These are phyloP conservation scores for Luffa aegyptiaca DNA, from an alignment of 306 rosid species.

Conservation along the genomic window DNA sequence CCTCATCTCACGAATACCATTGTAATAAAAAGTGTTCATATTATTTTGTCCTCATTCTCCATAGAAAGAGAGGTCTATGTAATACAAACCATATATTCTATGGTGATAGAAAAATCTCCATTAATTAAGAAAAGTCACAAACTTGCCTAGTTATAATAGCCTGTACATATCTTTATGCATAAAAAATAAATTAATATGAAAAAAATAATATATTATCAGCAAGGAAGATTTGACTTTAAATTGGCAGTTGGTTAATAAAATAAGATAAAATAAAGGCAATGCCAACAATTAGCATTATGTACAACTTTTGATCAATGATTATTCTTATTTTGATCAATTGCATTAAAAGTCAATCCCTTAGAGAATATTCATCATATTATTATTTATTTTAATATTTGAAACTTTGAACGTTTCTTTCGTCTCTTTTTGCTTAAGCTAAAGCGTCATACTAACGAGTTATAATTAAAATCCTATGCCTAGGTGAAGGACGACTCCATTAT, in stretches of 20 bases:
- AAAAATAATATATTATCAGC: not conserved
- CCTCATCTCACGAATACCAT: too few species aligned
- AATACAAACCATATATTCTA: too few species aligned
- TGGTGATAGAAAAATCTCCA: too few species aligned
- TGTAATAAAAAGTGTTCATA: too few species aligned
- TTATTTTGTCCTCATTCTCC: too few species aligned
- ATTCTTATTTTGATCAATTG: not conserved
- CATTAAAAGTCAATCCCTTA: not conserved
- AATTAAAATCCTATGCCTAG: not conserved
- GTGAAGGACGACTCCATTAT: not conserved
- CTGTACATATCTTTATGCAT: not conserved
- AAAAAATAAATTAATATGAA: not conserved
- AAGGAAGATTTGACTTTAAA: not conserved
- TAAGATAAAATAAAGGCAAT: not conserved
- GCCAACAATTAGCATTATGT: constrained; percentile 2
- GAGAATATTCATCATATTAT: not conserved
- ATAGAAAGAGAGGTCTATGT: too few species aligned
- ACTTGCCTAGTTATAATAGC: not conserved
- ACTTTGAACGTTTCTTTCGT: not conserved
- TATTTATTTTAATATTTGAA: not conserved
- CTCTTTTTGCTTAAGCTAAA: not conserved
- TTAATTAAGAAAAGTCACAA: not conserved
- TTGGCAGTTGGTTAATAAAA: not conserved
- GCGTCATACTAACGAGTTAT: not conserved
- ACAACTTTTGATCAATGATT: not conserved